Base-by-base conservation (phyloP, 208 protist genomes). In the Leishmania turanica region DNA sequence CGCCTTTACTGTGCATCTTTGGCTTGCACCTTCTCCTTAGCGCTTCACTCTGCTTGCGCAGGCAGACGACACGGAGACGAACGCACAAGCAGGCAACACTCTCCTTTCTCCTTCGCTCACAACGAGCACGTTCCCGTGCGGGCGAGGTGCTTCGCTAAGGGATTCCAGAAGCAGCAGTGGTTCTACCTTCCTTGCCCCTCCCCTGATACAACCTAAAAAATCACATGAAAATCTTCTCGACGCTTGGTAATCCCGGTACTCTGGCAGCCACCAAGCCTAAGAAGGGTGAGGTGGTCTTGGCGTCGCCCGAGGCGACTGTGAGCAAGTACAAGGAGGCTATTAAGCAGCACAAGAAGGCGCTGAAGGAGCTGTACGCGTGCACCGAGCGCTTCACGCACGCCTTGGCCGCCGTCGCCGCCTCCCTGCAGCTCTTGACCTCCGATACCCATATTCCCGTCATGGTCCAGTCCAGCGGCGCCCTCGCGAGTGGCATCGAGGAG, bases 291-390 rank as follows among this genome's bases (percentile, higher is more conserved):
- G 4, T n/a, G n/a, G 31, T 19, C 6, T 66, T 58, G 27, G 45
- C 13, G 8, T 51, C 40, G 1, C 64, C 66, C 7, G 80, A 81
- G 27, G 76, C 72, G 9, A 42, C 77, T 1, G 51, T 83, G 34
- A 79, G 75, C 27, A 24, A 64, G 1, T 91, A 75, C 72, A 81
- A 80, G 49, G 82, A 82, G 31, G 85, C 88, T 7, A 64, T 85
- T 68, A 80, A 71, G 47, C 47, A 56, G 9, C 85, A 91, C 71
- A 72, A 81, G 27, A 81, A 78, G 62, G 88, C 88, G 1, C 34
- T 88, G 58, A 83, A 83, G 62, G 80, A 88, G 51, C 88, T 88
- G 37, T 53, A 53, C 19, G 24, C 1, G 3, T 80, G 69, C 53
- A 74, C 84, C 8, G 69, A 74, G 13, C 42, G 70, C 24, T 87